phyloP scores from a whole-genome alignment of 306 rosid species.

The Cercis canadensis region DNA sequence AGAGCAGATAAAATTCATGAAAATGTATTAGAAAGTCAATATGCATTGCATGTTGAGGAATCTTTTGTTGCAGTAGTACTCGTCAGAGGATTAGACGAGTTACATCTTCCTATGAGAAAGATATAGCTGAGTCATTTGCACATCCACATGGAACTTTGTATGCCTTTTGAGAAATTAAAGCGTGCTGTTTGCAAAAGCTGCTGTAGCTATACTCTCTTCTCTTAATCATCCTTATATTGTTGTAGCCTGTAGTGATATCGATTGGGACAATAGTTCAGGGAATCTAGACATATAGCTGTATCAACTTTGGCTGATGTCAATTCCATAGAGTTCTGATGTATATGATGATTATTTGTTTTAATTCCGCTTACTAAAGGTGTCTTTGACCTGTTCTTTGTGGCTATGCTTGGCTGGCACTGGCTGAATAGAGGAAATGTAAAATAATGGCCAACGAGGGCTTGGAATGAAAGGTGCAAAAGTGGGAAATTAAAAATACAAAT shows the following conservation, averaged over 20 bases:
- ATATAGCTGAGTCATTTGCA: constrained; percentile 7
- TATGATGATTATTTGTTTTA: neutral
- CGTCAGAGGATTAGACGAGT: constrained; percentile 3
- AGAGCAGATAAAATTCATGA: constrained; percentile 48
- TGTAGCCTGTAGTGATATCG: constrained; percentile 15
- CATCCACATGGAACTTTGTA: constrained; percentile 10
- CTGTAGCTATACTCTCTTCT: neutral
- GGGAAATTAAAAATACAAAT: too few relatives aligned
- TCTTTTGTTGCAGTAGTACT: constrained; percentile 11
- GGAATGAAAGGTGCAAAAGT: too few relatives aligned
- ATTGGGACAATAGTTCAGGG: constrained; percentile 13
- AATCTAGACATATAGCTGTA: neutral
- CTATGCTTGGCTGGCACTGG: neutral
- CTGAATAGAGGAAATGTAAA: neutral
- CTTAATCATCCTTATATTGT: constrained; percentile 13
- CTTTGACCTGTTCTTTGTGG: neutral
- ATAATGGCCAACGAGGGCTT: too few relatives aligned
- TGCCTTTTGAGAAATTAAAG: neutral
- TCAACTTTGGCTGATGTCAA: neutral
- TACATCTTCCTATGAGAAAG: constrained; percentile 15
- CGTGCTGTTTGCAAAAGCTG: constrained; percentile 25
- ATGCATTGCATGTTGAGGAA: constrained; percentile 19
- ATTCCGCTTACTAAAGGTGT: neutral
- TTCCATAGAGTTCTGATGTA: constrained; percentile 28
- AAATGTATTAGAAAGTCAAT: neutral